Evolutionary conservation across 2,329 filamentous ascomycete species (phyloP), one percentile per base, ranked within the genome.

Genomic region (Cordyceps farinosa): DNA sequence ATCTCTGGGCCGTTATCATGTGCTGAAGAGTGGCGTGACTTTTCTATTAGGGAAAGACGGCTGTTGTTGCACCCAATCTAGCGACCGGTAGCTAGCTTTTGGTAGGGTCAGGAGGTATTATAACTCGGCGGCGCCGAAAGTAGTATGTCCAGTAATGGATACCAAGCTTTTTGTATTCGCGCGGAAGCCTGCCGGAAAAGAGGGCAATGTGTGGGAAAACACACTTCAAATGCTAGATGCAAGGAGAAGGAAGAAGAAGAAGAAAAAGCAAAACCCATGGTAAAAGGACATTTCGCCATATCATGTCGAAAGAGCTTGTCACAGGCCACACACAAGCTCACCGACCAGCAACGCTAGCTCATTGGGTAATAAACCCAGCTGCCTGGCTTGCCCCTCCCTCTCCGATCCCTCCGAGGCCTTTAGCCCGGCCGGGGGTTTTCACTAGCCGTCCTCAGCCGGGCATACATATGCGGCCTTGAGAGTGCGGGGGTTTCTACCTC

Each of bases 41-140:
- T 44, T 55, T 44, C 13, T 8, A 30, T 32, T 48, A 29, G 27
- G n/a, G 22, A 48, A 27, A 2, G 11, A 30, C 45, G 30, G 27
- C 45, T 15, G 45, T 10, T 4, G n/a, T 10, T 4, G n/a, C 22
- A 3, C 45, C 45, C 22, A 22, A 48, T 27, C 10, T 13, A 48
- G 47, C 29, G 10, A 32, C 29, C 47, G 15, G 29, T 15, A 15
- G 47, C 47, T 15, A 32, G 47, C 38, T 40, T 3, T 40, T 13
- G 38, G 38, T 40, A 40, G 4, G 47, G 45, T 48, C 45, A 5
- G 22, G 22, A 22, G 22, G 22, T n/a, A 40, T 50, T 47, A 56
- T 50, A 50, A 50, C 45, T 59, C 56, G 56, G 45, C n/a, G 22
- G 44, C 45, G 45, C 56, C 56, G 56, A 59, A 27, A 42, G n/a